phyloP scores from a whole-genome alignment of 495 filamentous ascomycete genomes.

The Trichoderma gamsii region DNA sequence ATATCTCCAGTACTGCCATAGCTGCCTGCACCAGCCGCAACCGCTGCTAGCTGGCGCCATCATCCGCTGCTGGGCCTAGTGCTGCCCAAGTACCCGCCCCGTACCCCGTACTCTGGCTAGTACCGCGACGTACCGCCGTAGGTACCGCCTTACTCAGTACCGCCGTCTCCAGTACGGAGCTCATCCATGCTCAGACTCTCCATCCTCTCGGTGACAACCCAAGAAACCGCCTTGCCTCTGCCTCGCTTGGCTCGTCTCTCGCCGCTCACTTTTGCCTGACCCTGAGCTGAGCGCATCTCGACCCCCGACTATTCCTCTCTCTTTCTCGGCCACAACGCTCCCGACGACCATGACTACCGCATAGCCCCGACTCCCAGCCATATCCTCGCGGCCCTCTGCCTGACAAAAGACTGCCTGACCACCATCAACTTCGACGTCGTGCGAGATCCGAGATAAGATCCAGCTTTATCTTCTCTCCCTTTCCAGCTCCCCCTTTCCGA shows the following conservation, averaged over 20 bases:
- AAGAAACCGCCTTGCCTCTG: background rate
- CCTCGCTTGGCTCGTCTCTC: background rate
- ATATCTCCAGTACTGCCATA: too few species aligned
- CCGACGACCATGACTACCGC: background rate
- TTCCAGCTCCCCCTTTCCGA: background rate
- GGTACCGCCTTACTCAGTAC: background rate
- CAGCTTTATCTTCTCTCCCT: background rate
- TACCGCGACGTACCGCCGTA: background rate
- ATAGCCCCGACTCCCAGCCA: background rate
- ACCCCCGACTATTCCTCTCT: background rate
- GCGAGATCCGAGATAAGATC: background rate
- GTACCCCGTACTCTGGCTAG: conserved; percentile 5
- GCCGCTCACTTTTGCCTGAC: background rate
- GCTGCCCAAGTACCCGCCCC: background rate
- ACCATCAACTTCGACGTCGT: background rate
- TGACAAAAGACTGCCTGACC: background rate
- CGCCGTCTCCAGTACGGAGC: background rate
- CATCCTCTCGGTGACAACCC: background rate
- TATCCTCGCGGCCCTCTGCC: background rate
- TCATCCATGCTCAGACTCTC: background rate
- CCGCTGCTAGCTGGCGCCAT: background rate
- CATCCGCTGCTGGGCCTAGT: background rate
- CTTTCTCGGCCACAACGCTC: background rate
- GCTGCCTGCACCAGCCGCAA: background rate
- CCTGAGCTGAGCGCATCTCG: background rate